These are phyloP conservation scores for Inonotus obliquus DNA, from an alignment of 1,284 basidiomycete genomes.

Conservation along the genomic window DNA sequence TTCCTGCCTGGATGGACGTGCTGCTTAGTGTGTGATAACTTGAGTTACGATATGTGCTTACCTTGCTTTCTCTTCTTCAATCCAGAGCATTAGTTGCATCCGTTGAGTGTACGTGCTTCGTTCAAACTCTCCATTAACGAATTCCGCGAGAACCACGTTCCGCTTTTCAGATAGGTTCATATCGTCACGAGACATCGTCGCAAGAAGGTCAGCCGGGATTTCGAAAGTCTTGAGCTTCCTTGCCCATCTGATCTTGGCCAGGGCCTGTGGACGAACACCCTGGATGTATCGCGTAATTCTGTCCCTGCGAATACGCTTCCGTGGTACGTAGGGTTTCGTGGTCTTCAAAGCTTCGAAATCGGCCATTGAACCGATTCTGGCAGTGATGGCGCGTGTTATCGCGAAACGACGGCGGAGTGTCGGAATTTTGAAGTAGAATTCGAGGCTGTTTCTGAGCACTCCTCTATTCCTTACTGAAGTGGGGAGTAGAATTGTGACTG, in stretches of 20 bases:
- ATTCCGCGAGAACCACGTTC: conserved; percentile 27
- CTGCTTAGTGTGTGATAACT: not conserved
- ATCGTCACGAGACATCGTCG: not conserved
- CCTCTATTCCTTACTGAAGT: conserved; percentile 30
- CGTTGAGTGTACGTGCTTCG: conserved; percentile 34
- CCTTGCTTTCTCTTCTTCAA: conserved; percentile 45
- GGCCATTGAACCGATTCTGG: conserved; percentile 35
- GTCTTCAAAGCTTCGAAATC: conserved; percentile 38
- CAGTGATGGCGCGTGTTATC: conserved; percentile 36
- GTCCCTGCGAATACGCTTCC: conserved; percentile 24
- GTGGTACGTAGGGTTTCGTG: conserved; percentile 34
- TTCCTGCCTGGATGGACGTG: conserved; percentile 32
- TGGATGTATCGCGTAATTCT: conserved; percentile 26
- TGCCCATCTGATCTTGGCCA: conserved; percentile 1
- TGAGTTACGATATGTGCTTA: conserved; percentile 22
- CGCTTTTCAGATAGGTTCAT: conserved; percentile 21
- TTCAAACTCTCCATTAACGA: conserved; percentile 33
- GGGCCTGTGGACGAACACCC: conserved; percentile 33
- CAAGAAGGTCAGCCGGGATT: not conserved
- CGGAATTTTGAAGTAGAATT: conserved; percentile 32
- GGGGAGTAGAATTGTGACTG: conserved; percentile 24
- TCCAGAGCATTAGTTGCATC: conserved; percentile 39
- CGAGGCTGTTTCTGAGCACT: conserved; percentile 34
- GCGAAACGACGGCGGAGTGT: conserved; percentile 30
- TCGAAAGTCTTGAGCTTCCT: not conserved